Evolutionary conservation across 2,329 filamentous ascomycete species (phyloP), one percentile per base, ranked within the genome.

Genomic region (Coleophoma cylindrospora): DNA sequence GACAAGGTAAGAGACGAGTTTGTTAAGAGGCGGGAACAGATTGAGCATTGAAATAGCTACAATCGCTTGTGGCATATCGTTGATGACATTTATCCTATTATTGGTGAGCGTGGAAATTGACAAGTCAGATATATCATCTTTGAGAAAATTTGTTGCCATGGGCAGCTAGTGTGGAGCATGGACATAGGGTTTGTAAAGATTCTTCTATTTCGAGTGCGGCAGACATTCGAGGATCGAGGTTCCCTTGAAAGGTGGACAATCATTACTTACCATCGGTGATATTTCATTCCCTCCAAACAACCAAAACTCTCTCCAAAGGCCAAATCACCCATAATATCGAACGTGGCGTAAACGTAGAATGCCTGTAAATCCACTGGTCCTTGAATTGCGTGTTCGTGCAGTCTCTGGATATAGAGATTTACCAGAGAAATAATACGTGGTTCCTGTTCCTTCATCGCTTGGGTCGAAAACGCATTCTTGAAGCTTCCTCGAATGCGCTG

Each of bases 251-350:
- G 15, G 3, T 38, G 4, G 40, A 19, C 1, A 62, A 32, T 10
- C 53, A 43, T 15, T 52, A 22, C 22, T 43, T 40, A 21, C 44
- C 53, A 41, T 33, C 53, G 53, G 37, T 60, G 56, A n/a, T 54
- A 19, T 6, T 32, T 47, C 9, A 44, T 48, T 34, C 22, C 62
- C 34, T 63, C 59, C 34, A 74, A 64, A 56, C 72, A 67, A 15
- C 69, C 69, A 51, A 74, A 73, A 1, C 69, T 51, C 22, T 66
- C 50, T 22, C 72, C 71, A 22, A 73, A 67, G 2, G 66, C 66
- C 17, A 74, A 51, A 21, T 70, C 65, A 19, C 65, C 70, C 43
- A 73, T 68, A 7, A 72, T 67, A 47, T 75, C 72, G 4, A 74
- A 61, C 1, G 69, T 70, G 48, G 51, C 38, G 36, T 47, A 59